Evolutionary conservation across 2,329 filamentous ascomycete genomes (phyloP).

Genomic region (Shiraia sp.): DNA sequence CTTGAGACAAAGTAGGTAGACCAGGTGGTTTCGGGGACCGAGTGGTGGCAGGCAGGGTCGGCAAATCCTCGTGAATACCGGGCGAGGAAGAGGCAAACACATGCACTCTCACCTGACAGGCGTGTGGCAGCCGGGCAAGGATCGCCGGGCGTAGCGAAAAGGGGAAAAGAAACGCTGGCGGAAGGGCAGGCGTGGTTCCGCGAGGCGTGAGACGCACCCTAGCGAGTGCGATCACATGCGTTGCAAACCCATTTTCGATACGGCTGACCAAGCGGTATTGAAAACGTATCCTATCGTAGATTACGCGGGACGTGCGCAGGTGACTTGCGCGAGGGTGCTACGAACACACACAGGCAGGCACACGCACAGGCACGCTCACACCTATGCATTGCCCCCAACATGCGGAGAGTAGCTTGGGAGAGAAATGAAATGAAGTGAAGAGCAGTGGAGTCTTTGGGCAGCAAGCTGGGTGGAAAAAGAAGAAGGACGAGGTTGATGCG

Average conservation of each 20-base stretch:
- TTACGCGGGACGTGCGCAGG: not conserved
- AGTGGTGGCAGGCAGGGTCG: constrained; percentile 2
- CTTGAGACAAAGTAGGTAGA: constrained; percentile 6
- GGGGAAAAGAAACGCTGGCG: constrained; percentile 21
- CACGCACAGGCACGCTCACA: no score
- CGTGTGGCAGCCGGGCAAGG: no score
- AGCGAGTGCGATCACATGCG: constrained; percentile 21
- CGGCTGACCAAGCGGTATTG: constrained; percentile 35
- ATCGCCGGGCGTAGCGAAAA: constrained; percentile 19
- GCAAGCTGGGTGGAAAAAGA: no score
- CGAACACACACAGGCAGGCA: not conserved
- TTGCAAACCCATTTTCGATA: constrained; percentile 12
- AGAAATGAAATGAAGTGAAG: no score
- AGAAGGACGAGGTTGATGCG: no score
- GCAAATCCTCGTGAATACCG: constrained; percentile 23
- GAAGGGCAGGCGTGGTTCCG: constrained; percentile 17
- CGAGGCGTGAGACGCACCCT: constrained; percentile 4
- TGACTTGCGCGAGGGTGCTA: not conserved
- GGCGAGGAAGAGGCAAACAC: constrained; percentile 27
- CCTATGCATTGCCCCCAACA: no score
- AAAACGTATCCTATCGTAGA: constrained; percentile 20
- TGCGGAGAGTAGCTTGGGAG: no score
- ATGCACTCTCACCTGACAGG: no score
- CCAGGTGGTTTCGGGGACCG: constrained; percentile 16
- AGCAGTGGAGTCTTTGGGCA: no score